Evolutionary conservation across 2,329 filamentous ascomycete genomes (phyloP), one percentile per base, ranked within the genome.

Genomic region (Biscogniauxia marginata): DNA sequence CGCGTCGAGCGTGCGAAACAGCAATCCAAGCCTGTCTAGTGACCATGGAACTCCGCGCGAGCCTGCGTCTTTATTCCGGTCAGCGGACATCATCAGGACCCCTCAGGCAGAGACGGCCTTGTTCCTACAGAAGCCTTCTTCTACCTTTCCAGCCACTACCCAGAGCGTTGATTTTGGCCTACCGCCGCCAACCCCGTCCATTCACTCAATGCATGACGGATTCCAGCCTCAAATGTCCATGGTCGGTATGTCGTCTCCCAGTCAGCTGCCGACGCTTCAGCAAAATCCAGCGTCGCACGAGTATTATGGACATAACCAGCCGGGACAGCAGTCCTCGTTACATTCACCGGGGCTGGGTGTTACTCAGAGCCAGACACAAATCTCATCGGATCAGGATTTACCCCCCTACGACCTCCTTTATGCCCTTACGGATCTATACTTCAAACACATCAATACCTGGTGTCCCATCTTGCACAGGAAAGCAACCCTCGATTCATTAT

Each of bases 401-500:
- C 89, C 89, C 1, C 88, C 88, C 1, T 90, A 91, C 64, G 88
- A 91, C 67, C 74, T 91, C 5, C 74, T 91, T 0, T 91, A 91
- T 65, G 81, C 85, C 2, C 73, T 92, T 9, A 87, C 88, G 6
- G 88, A 91, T 64, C 78, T 91, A 0, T 92, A 90, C 69, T 92
- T 92, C 67, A 89, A 90, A 60, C 86, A 91, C 66, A 84, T 91
- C 69, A 91, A 91, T 66, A 88, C 87, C 0, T 92, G 89, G 88
- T 96, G 91, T 69, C 92, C 93, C 0, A 95, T 96, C 21, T 77
- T 96, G n/a, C 91, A 96, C 72, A 85, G 91, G 20, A 86, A 90
- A 67, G 86, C 88, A 3, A 96, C 91, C 0, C 73, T 96, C 7
- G 90, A 96, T 64, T 85, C 86, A 0, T 79, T 96, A 0, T 96